phyloP scores from a whole-genome alignment of 2,329 filamentous ascomycete species.

The Ophiostoma tasmaniense region DNA sequence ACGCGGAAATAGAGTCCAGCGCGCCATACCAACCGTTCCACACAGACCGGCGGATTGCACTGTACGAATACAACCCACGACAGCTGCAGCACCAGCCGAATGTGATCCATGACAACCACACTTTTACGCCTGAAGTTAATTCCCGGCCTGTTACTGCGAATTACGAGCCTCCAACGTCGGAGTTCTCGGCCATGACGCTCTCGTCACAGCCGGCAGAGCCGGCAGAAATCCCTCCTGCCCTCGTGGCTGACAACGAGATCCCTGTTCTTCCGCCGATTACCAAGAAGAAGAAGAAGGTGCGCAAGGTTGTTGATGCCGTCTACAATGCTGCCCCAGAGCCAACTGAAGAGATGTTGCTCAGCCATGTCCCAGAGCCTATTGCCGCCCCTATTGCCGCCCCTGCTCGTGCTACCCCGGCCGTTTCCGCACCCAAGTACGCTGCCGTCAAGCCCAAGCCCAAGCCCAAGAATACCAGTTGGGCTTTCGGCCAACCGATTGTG shows the following conservation, averaged over 20 bases:
- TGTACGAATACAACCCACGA: constrained; percentile 49
- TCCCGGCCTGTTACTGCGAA: background rate
- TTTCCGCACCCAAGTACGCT: background rate
- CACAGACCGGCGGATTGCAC: constrained; percentile 73
- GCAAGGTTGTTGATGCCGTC: background rate
- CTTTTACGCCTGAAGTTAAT: background rate
- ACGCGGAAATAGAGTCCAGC: constrained; percentile 90
- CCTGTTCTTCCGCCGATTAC: background rate
- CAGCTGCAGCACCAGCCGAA: constrained; percentile 28
- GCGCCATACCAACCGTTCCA: constrained; percentile 95
- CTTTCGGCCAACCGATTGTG: constrained; percentile 50
- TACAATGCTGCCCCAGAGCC: background rate
- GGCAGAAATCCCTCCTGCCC: constrained; percentile 22
- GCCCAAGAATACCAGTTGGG: constrained; percentile 36
- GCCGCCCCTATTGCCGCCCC: background rate
- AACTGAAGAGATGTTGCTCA: background rate
- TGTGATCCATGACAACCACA: background rate
- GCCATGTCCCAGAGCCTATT: background rate
- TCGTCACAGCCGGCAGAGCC: constrained; percentile 25
- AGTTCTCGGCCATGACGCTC: constrained; percentile 10
- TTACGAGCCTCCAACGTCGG: constrained; percentile 6
- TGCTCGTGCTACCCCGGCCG: background rate
- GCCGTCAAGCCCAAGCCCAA: background rate
- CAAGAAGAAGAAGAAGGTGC: background rate
- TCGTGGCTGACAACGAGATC: background rate